These are phyloP conservation scores for Tolypocladium ophioglossoides DNA, from an alignment of 2,329 filamentous ascomycete species.

Conservation along the genomic window DNA sequence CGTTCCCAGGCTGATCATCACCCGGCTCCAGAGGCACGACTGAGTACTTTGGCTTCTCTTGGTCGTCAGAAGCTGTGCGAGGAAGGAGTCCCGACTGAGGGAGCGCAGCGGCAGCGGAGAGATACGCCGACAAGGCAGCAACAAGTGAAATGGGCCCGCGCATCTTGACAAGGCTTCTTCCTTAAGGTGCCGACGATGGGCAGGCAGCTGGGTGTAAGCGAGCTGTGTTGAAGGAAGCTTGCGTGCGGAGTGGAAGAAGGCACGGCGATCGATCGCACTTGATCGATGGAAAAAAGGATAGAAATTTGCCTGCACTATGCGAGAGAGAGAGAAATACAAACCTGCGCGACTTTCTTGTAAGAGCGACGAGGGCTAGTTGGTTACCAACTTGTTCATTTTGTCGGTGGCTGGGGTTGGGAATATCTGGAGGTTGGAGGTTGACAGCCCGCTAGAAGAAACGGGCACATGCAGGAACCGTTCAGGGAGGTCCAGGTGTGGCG, in stretches of 20 bases:
- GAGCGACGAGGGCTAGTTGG: neutral
- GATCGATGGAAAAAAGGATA: neutral
- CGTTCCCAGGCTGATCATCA: conserved; percentile 10
- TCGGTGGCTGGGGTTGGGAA: neutral
- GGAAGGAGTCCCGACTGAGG: conserved; percentile 13
- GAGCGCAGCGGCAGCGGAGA: conserved; percentile 15
- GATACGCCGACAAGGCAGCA: conserved; percentile 17
- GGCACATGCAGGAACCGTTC: neutral
- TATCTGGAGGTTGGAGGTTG: neutral
- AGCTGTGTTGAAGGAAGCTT: neutral
- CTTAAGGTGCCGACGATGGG: neutral
- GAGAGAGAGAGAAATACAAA: neutral
- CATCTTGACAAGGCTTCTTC: conserved; percentile 16
- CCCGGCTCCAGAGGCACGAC: conserved; percentile 27
- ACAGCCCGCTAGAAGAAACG: neutral
- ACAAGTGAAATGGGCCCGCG: conserved; percentile 17
- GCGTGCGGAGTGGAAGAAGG: neutral
- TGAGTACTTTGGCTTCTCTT: conserved; percentile 23
- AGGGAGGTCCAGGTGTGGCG: too few species aligned
- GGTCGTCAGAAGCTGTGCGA: conserved; percentile 9
- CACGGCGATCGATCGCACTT: neutral
- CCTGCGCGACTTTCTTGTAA: neutral
- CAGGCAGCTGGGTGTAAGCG: neutral
- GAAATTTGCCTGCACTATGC: neutral
- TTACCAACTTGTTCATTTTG: too few species aligned